These are phyloP conservation scores for Coniochaeta sp. DNA, from an alignment of 2,329 filamentous ascomycete species.

Conservation along the genomic window DNA sequence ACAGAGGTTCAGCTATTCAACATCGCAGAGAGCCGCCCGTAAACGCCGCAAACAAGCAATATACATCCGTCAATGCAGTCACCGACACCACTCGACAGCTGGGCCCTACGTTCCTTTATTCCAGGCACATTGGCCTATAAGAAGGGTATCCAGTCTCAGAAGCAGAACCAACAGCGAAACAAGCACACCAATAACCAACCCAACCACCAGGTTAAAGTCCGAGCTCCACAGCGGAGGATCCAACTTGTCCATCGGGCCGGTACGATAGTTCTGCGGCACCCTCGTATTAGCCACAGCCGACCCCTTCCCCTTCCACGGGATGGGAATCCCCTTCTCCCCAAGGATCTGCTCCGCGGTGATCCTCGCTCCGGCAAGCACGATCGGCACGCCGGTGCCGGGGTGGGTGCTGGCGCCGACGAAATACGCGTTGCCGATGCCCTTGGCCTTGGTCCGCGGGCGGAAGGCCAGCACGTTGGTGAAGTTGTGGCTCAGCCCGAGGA, in stretches of 20 bases:
- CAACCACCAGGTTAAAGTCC: background rate
- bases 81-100: background rate
- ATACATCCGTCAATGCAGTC: background rate
- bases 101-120: background rate
- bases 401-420: constrained; percentile 72
- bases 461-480: constrained; percentile 70
- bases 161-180: background rate
- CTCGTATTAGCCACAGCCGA: background rate
- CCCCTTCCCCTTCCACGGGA: constrained; percentile 4
- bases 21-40: too few species aligned
- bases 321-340: constrained; percentile 4
- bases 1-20: too few species aligned
- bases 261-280: background rate
- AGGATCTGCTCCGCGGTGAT: constrained; percentile 37
- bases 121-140: background rate
- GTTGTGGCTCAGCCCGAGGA: constrained; percentile 62
- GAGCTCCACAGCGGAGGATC: constrained; percentile 3
- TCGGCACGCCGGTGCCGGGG: constrained; percentile 69
- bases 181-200: background rate
- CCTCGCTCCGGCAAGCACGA: constrained; percentile 62
- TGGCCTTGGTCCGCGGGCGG: constrained; percentile 50
- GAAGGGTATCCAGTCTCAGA: background rate
- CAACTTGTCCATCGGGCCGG: background rate
- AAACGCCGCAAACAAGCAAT: background rate
- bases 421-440: constrained; percentile 45